Conservation (phyloP, 208 protist genomes). For the Leishmania major region DNA sequence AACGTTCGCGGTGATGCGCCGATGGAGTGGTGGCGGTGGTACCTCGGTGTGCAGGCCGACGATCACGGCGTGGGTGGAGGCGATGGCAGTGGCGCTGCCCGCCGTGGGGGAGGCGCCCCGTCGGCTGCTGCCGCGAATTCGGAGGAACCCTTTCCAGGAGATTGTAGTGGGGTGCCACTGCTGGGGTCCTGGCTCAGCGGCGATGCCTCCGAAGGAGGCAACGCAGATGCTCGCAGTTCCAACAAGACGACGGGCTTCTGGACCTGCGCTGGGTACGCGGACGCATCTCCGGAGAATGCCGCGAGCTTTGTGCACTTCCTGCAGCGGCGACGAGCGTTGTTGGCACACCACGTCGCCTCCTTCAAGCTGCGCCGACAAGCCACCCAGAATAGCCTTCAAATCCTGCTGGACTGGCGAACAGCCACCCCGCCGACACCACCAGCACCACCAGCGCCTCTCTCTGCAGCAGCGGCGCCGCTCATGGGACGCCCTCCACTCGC, state of each 20-base stretch:
- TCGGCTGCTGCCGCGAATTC: neutral
- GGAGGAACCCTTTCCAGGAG: neutral
- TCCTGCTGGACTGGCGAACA: constrained; percentile 27
- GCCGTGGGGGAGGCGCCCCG: neutral
- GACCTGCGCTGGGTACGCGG: constrained; percentile 7
- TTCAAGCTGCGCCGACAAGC: constrained; percentile 22
- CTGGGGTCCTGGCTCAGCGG: neutral
- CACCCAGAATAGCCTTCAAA: constrained; percentile 20
- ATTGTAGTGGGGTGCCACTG: neutral
- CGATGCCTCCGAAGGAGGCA: neutral
- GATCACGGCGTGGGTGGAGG: neutral
- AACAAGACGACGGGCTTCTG: constrained; percentile 1
- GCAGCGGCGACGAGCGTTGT: neutral
- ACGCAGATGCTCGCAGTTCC: neutral
- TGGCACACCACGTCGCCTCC: constrained; percentile 16
- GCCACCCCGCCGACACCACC: neutral
- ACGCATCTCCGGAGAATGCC: neutral
- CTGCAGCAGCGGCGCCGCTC: neutral
- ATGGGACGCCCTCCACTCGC: neutral
- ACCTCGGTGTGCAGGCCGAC: constrained; percentile 6
- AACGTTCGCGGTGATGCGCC: constrained; percentile 36
- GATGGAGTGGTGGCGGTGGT: constrained; percentile 33
- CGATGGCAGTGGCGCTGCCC: neutral
- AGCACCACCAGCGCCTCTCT: neutral
- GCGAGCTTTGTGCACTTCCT: constrained; percentile 8